Percentiles rank a stretch among this genome's conserved stretches.
These are phyloP conservation scores for Geopyxis carbonaria DNA, from an alignment of 495 filamentous ascomycete genomes.

Conservation along the genomic window DNA sequence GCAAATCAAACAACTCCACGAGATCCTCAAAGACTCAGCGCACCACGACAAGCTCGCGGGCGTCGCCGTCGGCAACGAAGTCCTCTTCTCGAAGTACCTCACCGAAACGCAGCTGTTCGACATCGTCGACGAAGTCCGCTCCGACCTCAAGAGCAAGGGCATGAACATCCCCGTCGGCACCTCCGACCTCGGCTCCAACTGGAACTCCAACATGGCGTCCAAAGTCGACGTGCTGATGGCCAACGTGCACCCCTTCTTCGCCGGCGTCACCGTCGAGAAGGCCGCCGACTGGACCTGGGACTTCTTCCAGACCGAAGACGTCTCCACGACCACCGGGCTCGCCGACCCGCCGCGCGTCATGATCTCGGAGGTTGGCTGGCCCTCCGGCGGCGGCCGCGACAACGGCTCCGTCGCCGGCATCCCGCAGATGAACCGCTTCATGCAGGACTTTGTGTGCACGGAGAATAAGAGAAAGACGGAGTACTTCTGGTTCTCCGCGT, in stretches of 20 bases:
- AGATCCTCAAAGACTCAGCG: slow-evolving; percentile 49
- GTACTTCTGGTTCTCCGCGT: slow-evolving; percentile 95
- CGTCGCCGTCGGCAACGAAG: slow-evolving; percentile 86
- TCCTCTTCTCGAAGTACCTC: slow-evolving; percentile 63
- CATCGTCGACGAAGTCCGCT: slow-evolving; percentile 48
- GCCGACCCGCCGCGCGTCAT: slow-evolving; percentile 45
- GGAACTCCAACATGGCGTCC: slow-evolving; percentile 48
- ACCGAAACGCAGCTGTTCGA: slow-evolving; percentile 45
- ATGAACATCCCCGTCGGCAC: slow-evolving; percentile 68
- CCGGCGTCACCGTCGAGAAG: slow-evolving; percentile 46
- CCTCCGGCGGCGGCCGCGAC: slow-evolving; percentile 57
- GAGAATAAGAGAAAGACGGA: slow-evolving; percentile 62
- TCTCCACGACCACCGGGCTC: slow-evolving; percentile 37
- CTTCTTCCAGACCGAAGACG: slow-evolving; percentile 59
- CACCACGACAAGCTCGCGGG: slow-evolving; percentile 56
- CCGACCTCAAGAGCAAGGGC: slow-evolving; percentile 47
- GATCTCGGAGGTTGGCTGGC: slow-evolving; percentile 89
- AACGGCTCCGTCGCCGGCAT: slow-evolving; percentile 61
- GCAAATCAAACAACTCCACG: slow-evolving; percentile 65
- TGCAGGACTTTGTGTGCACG: slow-evolving; percentile 73
- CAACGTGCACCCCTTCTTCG: slow-evolving; percentile 96
- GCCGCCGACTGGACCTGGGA: slow-evolving; percentile 69
- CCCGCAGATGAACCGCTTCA: slow-evolving; percentile 66
- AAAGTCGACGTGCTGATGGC: slow-evolving; percentile 81
- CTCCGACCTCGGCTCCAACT: slow-evolving; percentile 78